Percentiles rank a stretch among this genome's conserved stretches.
Evolutionary conservation across 495 filamentous ascomycete genomes (phyloP).

Genomic region (Bombardia bombarda): DNA sequence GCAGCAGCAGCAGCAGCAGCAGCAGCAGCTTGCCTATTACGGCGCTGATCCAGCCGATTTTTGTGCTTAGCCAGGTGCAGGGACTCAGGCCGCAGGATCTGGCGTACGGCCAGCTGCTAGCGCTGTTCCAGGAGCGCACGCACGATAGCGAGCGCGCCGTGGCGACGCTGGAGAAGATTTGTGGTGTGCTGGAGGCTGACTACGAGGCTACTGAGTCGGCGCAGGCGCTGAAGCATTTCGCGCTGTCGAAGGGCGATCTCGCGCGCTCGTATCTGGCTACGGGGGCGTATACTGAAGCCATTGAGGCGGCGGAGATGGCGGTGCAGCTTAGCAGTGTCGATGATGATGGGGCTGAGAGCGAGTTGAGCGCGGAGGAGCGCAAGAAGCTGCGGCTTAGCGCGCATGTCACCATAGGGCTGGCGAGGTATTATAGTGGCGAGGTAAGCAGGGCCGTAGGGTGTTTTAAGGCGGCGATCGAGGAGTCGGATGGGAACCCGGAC

Average conservation of each 20-base stretch:
- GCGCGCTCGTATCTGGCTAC: constrained; percentile 68
- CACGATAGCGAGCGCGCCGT: constrained; percentile 59
- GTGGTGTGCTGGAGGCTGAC: constrained; percentile 60
- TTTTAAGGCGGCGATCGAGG: constrained; percentile 75
- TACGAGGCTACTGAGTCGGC: constrained; percentile 78
- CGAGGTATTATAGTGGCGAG: constrained; percentile 59
- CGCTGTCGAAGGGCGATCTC: constrained; percentile 81
- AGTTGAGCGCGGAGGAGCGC: constrained; percentile 45
- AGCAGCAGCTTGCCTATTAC: constrained; percentile 57
- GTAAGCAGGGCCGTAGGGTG: constrained; percentile 62
- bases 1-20: too few species aligned
- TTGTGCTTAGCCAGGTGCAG: constrained; percentile 76
- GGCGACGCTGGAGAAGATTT: constrained; percentile 54
- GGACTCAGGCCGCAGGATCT: constrained; percentile 59
- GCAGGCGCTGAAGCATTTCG: constrained; percentile 61
- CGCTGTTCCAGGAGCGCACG: constrained; percentile 73
- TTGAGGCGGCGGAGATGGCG: constrained; percentile 64
- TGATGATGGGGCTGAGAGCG: constrained; percentile 53
- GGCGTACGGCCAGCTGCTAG: constrained; percentile 65
- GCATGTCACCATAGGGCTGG: constrained; percentile 78
- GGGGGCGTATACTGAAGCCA: constrained; percentile 53
- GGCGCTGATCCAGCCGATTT: constrained; percentile 58
- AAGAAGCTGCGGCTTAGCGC: constrained; percentile 68
- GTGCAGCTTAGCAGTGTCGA: constrained; percentile 65
- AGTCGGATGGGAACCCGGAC: constrained; percentile 71